phyloP scores from a whole-genome alignment of 495 filamentous ascomycete species.

The Hypoxylon perforatum region DNA sequence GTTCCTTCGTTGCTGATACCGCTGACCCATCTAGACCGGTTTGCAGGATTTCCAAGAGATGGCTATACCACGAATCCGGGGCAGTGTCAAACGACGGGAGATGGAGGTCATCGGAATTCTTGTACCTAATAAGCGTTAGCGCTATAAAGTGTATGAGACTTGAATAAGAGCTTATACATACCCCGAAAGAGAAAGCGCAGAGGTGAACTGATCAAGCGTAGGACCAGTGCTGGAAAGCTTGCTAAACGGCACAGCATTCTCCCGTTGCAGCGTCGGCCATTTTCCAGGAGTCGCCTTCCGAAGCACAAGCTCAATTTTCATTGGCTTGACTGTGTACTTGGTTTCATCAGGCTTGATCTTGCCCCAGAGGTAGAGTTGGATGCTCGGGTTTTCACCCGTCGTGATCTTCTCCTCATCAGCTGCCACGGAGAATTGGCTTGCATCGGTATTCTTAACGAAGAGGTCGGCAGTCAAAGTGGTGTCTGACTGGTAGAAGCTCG shows the following conservation, averaged over 20 bases:
- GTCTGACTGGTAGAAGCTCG: conserved; percentile 54
- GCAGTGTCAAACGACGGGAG: conserved; percentile 22
- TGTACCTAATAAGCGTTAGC: conserved; percentile 33
- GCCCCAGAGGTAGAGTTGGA: conserved; percentile 76
- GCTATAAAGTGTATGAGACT: neutral
- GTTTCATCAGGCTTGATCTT: conserved; percentile 70
- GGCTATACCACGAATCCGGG: conserved; percentile 32
- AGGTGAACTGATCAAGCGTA: conserved; percentile 26
- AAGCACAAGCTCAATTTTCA: conserved; percentile 87
- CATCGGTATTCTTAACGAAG: conserved; percentile 54
- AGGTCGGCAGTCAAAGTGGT: conserved; percentile 49
- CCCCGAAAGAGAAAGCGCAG: conserved; percentile 24
- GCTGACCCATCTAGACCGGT: conserved; percentile 14
- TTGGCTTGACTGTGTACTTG: conserved; percentile 72
- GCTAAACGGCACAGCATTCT: conserved; percentile 43
- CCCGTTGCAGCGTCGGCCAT: conserved; percentile 77
- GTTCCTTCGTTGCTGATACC: conserved; percentile 10
- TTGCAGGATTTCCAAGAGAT: conserved; percentile 27
- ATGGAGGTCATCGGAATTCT: conserved; percentile 16
- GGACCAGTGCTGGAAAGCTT: conserved; percentile 19
- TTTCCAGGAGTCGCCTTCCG: conserved; percentile 76
- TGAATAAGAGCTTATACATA: conserved; percentile 29
- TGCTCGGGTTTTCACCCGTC: conserved; percentile 36
- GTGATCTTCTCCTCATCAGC: conserved; percentile 43
- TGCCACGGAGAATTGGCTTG: conserved; percentile 45